Evolutionary conservation across 2,329 filamentous ascomycete genomes (phyloP).

Genomic region (Chaetomiaceae sp.): DNA sequence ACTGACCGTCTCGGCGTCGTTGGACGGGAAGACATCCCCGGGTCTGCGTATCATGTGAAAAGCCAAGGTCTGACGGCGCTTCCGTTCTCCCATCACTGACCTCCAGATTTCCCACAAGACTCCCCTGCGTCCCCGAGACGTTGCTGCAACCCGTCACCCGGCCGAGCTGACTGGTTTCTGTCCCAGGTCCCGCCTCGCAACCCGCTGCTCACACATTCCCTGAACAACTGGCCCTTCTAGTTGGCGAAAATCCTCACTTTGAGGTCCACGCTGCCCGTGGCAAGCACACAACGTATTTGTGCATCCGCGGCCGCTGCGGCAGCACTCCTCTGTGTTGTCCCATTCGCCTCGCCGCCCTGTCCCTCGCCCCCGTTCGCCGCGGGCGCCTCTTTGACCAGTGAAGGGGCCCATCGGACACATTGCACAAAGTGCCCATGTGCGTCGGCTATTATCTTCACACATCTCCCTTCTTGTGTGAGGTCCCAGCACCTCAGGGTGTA

Average conservation of each 20-base stretch:
- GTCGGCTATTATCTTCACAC: constrained; percentile 74
- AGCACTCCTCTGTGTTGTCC: constrained; percentile 43
- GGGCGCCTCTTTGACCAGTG: constrained; percentile 57
- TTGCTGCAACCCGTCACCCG: too few species aligned
- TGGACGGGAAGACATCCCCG: too few species aligned
- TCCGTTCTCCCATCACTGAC: too few species aligned
- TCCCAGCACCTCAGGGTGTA: constrained; percentile 95
- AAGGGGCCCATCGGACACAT: constrained; percentile 83
- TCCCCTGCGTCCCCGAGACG: too few species aligned
- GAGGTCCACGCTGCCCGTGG: constrained; percentile 79
- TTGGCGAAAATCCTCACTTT: constrained; percentile 74
- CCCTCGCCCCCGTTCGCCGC: constrained; percentile 39
- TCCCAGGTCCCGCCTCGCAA: not conserved
- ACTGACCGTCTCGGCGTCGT: too few species aligned
- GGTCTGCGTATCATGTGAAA: too few species aligned
- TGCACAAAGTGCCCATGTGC: constrained; percentile 81
- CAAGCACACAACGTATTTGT: constrained; percentile 77
- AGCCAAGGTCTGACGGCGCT: too few species aligned
- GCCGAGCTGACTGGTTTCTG: too few species aligned
- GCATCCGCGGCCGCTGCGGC: constrained; percentile 44
- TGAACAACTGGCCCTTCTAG: constrained; percentile 10
- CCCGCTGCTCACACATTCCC: not conserved
- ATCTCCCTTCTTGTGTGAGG: constrained; percentile 81
- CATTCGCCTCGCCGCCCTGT: constrained; percentile 34
- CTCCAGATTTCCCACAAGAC: too few species aligned